phyloP scores from a whole-genome alignment of 805 yeast species.

The Komagataella phaffii region DNA sequence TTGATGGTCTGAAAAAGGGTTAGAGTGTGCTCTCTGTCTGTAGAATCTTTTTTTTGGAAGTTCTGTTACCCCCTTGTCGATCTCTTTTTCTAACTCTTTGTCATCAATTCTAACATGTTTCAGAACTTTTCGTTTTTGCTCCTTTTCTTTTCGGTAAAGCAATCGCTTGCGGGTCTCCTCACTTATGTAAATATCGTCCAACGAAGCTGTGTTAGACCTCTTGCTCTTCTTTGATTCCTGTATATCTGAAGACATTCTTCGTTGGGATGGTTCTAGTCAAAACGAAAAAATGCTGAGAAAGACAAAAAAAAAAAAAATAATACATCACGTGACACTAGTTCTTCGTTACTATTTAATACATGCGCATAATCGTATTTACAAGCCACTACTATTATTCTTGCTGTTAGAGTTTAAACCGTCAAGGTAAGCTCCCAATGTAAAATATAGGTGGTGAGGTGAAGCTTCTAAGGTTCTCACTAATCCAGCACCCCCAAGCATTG shows the following conservation, averaged over 20 bases:
- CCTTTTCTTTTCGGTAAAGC: conserved; percentile 34
- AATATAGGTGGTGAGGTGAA: conserved; percentile 51
- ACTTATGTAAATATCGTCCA: not conserved
- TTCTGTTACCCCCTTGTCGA: conserved; percentile 22
- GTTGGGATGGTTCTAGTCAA: not conserved
- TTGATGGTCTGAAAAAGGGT: conserved; percentile 92
- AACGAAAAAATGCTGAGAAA: no score
- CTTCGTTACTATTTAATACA: not conserved
- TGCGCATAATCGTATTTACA: not conserved
- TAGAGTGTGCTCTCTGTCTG: conserved; percentile 95
- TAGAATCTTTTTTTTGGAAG: conserved; percentile 80
- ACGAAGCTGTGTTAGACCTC: not conserved
- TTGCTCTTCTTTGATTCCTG: not conserved
- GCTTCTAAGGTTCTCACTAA: conserved; percentile 70
- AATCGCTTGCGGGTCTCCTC: conserved; percentile 24
- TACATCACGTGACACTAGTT: not conserved
- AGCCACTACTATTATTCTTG: not conserved
- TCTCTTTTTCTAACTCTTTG: conserved; percentile 16
- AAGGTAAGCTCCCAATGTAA: conserved; percentile 57
- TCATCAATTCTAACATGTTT: conserved; percentile 23
- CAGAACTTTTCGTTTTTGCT: conserved; percentile 26
- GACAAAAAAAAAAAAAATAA: not conserved
- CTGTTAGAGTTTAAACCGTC: conserved; percentile 11
- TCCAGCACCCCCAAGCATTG: conserved; percentile 83
- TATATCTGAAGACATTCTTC: not conserved